Conservation (phyloP, 1,139 yeast genomes). For the Saccharomyces hybrid region DNA sequence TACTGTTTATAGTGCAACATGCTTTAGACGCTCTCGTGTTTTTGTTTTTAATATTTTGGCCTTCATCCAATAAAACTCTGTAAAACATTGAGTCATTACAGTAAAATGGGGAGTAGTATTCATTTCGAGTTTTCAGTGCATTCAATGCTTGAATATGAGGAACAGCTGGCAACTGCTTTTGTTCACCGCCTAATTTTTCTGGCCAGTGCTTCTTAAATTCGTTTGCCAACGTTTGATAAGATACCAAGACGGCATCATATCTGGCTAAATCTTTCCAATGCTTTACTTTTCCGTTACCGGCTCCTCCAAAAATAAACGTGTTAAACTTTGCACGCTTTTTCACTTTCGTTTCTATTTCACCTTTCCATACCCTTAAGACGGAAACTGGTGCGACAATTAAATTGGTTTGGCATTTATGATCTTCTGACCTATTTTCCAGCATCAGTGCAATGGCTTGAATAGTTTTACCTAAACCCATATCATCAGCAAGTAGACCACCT, state of each 20-base stretch:
- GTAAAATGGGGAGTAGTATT: conserved; percentile 62
- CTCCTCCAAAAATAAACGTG: conserved; percentile 57
- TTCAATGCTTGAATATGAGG: conserved; percentile 36
- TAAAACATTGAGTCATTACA: conserved; percentile 46
- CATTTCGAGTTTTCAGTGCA: conserved; percentile 26
- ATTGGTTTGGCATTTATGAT: conserved; percentile 43
- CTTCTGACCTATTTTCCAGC: conserved; percentile 43
- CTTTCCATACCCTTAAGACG: conserved; percentile 73
- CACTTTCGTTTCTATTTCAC: conserved; percentile 59
- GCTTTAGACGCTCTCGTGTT: conserved; percentile 60
- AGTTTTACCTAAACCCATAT: conserved; percentile 92
- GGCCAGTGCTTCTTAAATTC: conserved; percentile 59
- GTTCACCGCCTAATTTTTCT: conserved; percentile 9
- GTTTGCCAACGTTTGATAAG: conserved; percentile 62
- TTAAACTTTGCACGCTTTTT: conserved; percentile 41
- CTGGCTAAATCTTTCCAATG: conserved; percentile 41
- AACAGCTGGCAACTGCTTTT: conserved; percentile 30
- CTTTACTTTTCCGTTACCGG: conserved; percentile 35
- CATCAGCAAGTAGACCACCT: conserved; percentile 88
- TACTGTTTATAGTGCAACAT: conserved; percentile 46
- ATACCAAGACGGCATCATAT: conserved; percentile 71
- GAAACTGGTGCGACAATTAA: conserved; percentile 82
- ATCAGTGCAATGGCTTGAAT: conserved; percentile 72
- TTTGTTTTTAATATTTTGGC: conserved; percentile 79
- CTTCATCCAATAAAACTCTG: conserved; percentile 82